Evolutionary conservation across 2,329 filamentous ascomycete genomes (phyloP), one percentile per base, ranked within the genome.

Genomic region (Epichloe baconii): DNA sequence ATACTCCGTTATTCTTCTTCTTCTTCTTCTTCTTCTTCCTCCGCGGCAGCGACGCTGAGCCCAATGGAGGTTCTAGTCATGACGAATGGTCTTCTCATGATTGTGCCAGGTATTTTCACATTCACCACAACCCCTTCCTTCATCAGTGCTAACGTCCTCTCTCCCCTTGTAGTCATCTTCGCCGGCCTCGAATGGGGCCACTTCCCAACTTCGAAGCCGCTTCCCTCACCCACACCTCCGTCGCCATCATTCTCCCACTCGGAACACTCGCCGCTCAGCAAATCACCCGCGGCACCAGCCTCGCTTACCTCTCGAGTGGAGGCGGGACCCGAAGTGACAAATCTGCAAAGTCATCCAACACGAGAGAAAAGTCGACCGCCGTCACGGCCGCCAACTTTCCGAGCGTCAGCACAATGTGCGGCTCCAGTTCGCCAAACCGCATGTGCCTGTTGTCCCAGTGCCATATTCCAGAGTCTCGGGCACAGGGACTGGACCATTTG

Each of bases 31-130:
- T 31, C 31, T 10, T 10, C 68, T 5, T 31, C 31, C 1, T 10
- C 44, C 0, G 35, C 17, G 1, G 35, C 44, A 4, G 7, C 35
- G 34, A 23, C 19, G 12, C 58, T 80, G 40, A 73, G 64, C 0
- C 69, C 75, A 5, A 74, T 80, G 67, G 77, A 80, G 56, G 69
- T 77, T 7, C 65, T 80, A 23, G 68, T 78, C 48, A 73, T 78
- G 57, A 75, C 75, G 47, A 79, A 80, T 38, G 76, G 75, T 11
- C 55, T 78, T 1, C 64, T 80, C 50, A 79, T 80, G 77, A 56
- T 78, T 15, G 61, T 78, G 10, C 77, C 76, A n/a, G 72, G 76
- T 78, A 17, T 41, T 19, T 21, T 21, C 19, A 21, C 19, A 17
- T 41, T 19, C 41, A 43, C 1, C 17, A 17, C 17, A 17, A 2